Conservation (phyloP, 345 rosid species). For the Eucalyptus sp. region DNA sequence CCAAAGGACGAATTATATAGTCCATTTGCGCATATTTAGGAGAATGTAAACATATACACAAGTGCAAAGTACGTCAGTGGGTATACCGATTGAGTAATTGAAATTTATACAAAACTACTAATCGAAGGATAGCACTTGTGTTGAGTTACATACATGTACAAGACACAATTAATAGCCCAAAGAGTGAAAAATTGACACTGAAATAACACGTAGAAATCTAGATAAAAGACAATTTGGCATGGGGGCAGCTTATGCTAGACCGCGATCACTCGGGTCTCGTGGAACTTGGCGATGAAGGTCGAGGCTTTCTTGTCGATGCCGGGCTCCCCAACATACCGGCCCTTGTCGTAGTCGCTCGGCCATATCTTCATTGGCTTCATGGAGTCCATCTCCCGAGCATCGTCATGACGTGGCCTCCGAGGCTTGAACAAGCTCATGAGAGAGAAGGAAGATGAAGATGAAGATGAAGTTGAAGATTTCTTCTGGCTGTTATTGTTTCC, state of each 20-base stretch:
- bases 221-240: constrained; percentile 1
- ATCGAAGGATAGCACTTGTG: not conserved
- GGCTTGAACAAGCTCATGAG: constrained; percentile 17
- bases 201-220: not conserved
- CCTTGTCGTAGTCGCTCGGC: constrained; percentile 39
- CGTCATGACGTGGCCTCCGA: constrained; percentile 15
- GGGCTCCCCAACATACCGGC: constrained; percentile 31
- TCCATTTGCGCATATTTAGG: not conserved
- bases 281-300: constrained; percentile 37
- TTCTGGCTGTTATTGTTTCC: constrained; percentile 13
- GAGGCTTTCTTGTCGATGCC: constrained; percentile 48
- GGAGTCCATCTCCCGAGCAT: constrained; percentile 4
- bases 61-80: not conserved
- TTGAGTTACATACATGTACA: not conserved
- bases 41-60: not conserved
- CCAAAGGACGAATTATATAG: not conserved
- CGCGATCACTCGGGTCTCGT: constrained; percentile 12
- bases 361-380: constrained; percentile 16
- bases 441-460: constrained; percentile 8
- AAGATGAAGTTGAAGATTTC: constrained; percentile 2
- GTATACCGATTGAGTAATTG: not conserved
- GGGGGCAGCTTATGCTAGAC: constrained; percentile 5
- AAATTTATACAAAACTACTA: not conserved
- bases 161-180: not conserved
- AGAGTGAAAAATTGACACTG: not conserved